phyloP scores from a whole-genome alignment of 23 red algal species.

The Chondrus crispus region DNA sequence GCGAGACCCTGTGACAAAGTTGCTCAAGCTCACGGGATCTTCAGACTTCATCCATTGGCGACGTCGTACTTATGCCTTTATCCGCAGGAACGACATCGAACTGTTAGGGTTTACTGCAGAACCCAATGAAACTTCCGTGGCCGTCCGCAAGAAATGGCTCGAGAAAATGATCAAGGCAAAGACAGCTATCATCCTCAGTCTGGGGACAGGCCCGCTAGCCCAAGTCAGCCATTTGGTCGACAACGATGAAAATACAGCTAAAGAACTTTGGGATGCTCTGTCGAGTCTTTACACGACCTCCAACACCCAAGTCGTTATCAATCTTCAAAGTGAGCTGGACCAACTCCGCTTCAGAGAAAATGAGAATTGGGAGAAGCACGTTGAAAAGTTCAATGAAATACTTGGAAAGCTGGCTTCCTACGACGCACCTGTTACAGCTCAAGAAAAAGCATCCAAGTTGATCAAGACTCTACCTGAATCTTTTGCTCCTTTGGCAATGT shows the following conservation, averaged over 20 bases:
- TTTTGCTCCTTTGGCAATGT: neutral
- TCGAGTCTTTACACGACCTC: neutral
- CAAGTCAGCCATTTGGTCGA: neutral
- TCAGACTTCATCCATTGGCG: neutral
- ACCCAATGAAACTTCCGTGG: neutral
- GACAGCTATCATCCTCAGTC: neutral
- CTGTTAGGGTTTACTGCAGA: neutral
- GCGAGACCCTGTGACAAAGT: neutral
- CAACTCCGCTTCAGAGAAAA: neutral
- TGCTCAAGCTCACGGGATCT: neutral
- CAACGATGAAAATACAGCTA: neutral
- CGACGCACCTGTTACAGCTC: neutral
- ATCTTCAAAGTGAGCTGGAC: neutral
- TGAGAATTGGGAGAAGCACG: neutral
- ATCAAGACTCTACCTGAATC: neutral
- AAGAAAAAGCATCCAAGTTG: neutral
- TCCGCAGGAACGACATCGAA: neutral
- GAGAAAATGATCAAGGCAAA: neutral
- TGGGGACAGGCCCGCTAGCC: neutral
- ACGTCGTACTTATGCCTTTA: neutral
- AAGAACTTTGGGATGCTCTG: neutral
- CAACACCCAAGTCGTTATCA: neutral
- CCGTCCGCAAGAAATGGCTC: neutral
- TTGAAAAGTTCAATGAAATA: neutral
- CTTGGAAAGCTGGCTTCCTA: neutral